Conservation (phyloP, 495 filamentous ascomycete genomes). For the Hypoxylon lienhwacheense region DNA sequence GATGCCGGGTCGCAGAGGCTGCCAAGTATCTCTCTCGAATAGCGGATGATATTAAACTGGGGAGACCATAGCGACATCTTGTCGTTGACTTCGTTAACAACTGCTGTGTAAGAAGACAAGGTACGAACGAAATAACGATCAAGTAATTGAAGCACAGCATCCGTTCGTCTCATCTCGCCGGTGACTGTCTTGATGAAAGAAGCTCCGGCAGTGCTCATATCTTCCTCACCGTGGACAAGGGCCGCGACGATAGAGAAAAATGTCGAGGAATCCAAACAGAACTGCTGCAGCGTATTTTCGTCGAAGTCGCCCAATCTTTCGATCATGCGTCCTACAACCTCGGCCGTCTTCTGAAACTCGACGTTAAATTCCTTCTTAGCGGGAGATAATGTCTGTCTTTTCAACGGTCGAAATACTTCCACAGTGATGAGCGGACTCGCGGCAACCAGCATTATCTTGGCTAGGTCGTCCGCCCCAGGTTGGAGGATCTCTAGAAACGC, state of each 20-base stretch:
- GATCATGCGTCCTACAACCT: conserved; percentile 70
- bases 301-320: conserved; percentile 75
- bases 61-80: conserved; percentile 51
- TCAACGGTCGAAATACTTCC: conserved; percentile 65
- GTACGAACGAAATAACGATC: conserved; percentile 56
- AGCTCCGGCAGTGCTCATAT: conserved; percentile 71
- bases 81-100: conserved; percentile 56
- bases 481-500: conserved; percentile 68
- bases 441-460: conserved; percentile 69
- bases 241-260: conserved; percentile 66
- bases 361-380: conserved; percentile 67
- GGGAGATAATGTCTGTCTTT: conserved; percentile 55
- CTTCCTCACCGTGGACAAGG: conserved; percentile 66
- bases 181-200: conserved; percentile 80
- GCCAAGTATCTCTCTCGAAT: conserved; percentile 68
- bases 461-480: conserved; percentile 63
- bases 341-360: conserved; percentile 67
- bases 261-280: conserved; percentile 65
- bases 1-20: conserved; percentile 79
- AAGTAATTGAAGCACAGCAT: conserved; percentile 73
- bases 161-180: conserved; percentile 65
- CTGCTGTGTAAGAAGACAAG: conserved; percentile 42
- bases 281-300: conserved; percentile 59
- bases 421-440: conserved; percentile 67
- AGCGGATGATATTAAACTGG: conserved; percentile 37